Evolutionary conservation across 2,329 filamentous ascomycete species (phyloP), one percentile per base, ranked within the genome.

Genomic region (Sarocladium brachiariae): DNA sequence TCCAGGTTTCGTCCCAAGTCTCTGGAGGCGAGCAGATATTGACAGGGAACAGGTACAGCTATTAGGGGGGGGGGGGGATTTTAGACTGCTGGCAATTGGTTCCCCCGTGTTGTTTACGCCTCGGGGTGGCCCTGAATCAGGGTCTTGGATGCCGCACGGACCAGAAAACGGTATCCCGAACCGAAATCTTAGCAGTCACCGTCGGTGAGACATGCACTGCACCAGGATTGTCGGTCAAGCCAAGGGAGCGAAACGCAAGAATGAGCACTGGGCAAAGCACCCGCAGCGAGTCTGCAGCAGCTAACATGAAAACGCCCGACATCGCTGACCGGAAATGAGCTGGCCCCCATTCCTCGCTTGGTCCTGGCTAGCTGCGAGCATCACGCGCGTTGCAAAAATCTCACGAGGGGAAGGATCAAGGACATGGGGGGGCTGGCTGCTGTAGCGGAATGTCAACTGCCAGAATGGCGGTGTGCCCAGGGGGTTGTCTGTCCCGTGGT

Each of bases 141-240:
- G n/a, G 24, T 23, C 25, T 33, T 7, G 27, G 9, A 8, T 10
- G 14, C 43, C 25, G 43, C 43, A 47, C 43, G 43, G 43, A 33
- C 43, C 43, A 47, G 43, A 33, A 47, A 47, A 47, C 43, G 43
- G 43, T 47, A 13, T 47, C 43, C 43, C 43, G 21, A 47, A 47
- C 27, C 43, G 25, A 25, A 24, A 47, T 21, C 14, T 33, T 18
- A 21, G 13, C 43, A 25, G 43, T 47, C 43, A 47, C 43, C 43
- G 43, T 47, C 43, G 43, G 43, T 47, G 43, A 47, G 43, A 47
- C 43, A 47, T 47, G 25, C 43, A 31, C n/a, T 47, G 7, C 18
- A 11, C 13, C n/a, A n/a, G n/a, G n/a, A 33, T 23, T 47, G 43
- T 47, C 43, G 43, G 43, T 47, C 43, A 43, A 25, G 43, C 33